phyloP scores from a whole-genome alignment of 2,329 filamentous ascomycete genomes.

The Fusarium paranaense region DNA sequence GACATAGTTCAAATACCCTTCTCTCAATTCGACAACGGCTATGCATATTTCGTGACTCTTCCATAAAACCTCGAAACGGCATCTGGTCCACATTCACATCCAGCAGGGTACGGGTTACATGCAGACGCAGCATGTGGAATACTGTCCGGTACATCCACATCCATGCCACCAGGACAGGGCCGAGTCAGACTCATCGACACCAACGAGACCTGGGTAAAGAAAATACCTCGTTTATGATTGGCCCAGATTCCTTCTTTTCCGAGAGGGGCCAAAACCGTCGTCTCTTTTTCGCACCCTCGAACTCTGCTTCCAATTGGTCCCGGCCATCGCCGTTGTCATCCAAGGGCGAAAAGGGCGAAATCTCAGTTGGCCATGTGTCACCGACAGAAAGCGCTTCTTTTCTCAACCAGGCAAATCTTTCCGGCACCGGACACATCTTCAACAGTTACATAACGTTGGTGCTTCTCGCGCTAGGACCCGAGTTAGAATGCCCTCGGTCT shows the following conservation, averaged over 20 bases:
- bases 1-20: background rate
- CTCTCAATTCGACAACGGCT: slow-evolving; percentile 1
- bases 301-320: slow-evolving; percentile 4
- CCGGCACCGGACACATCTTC: background rate
- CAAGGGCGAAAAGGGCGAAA: background rate
- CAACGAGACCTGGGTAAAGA: slow-evolving; percentile 10
- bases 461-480: background rate
- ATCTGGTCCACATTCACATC: background rate
- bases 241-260: background rate
- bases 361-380: background rate
- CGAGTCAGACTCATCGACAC: slow-evolving; percentile 35
- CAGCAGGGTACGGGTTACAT: background rate
- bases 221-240: slow-evolving; percentile 41
- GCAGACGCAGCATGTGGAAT: slow-evolving; percentile 5
- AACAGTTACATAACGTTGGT: background rate
- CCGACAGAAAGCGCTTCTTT: background rate
- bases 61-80: background rate
- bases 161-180: slow-evolving; percentile 13
- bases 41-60: background rate
- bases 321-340: background rate
- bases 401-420: background rate
- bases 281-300: background rate
- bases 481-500: slow-evolving; percentile 20
- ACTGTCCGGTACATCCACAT: background rate
- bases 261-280: background rate